A percentile compares a stretch with the other conserved stretches of the same genome.
phyloP scores from a whole-genome alignment of 2,329 filamentous ascomycete genomes.

The Nemania diffusa region DNA sequence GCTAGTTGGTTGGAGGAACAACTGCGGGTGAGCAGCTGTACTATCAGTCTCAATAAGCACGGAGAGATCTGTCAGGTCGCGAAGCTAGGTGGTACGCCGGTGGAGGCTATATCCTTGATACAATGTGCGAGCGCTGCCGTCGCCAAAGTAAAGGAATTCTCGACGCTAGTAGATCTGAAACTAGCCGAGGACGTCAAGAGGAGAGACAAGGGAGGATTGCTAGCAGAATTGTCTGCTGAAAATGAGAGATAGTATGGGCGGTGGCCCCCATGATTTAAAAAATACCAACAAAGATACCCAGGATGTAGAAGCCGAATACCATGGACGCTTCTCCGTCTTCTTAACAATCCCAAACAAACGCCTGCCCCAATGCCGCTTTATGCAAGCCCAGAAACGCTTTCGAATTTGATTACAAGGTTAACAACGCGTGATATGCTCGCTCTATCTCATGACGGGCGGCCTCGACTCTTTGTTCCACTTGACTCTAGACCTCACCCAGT shows the following conservation, averaged over 20 bases:
- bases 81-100: slow-evolving; percentile 85
- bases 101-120: slow-evolving; percentile 82
- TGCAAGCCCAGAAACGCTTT: slow-evolving; percentile 38
- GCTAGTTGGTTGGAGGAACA: slow-evolving; percentile 80
- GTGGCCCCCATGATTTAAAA: slow-evolving; percentile 24
- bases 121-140: slow-evolving; percentile 79
- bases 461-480: slow-evolving; percentile 96
- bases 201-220: slow-evolving; percentile 80
- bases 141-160: slow-evolving; percentile 83
- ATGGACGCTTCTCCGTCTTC: slow-evolving; percentile 32
- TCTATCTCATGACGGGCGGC: slow-evolving; percentile 88
- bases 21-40: slow-evolving; percentile 76
- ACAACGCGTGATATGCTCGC: slow-evolving; percentile 20
- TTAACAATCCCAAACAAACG: slow-evolving; percentile 39
- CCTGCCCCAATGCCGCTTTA: slow-evolving; percentile 45
- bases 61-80: slow-evolving; percentile 92
- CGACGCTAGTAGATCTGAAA: slow-evolving; percentile 75
- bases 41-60: slow-evolving; percentile 86
- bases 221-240: slow-evolving; percentile 82
- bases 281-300: slow-evolving; percentile 52
- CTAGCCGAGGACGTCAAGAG: slow-evolving; percentile 81
- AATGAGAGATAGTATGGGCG: slow-evolving; percentile 74
- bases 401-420: slow-evolving; percentile 32
- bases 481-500: slow-evolving; percentile 91
- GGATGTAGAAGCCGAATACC: slow-evolving; percentile 37